Base-by-base conservation (phyloP, 2,329 filamentous ascomycete species). In the Biscogniauxia marginata region DNA sequence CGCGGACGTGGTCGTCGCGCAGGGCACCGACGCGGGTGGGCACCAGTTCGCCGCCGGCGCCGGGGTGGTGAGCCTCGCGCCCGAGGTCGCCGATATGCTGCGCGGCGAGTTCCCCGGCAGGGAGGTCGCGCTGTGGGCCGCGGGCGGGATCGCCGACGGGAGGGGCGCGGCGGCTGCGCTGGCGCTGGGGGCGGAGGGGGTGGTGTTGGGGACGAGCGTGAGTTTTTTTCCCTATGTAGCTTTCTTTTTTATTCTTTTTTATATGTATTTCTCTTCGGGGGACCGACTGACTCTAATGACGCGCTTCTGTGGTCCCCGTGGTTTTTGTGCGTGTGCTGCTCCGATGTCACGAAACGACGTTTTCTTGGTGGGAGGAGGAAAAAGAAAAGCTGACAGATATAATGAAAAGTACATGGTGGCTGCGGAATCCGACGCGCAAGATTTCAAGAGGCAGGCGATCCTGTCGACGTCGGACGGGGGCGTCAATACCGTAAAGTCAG, bases 11-110 rank as follows among this genome's bases (percentile, higher is more conserved):
- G 68, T 84, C 7, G 77, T 84, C 9, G 75, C 81, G 5, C 81
- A 84, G 66, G 80, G 80, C 7, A 69, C 70, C 2, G 81, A 83
- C 65, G 80, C 80, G 4, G 80, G 80, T 7, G 81, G 81, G 0
- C 81, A 83, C 59, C 80, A 81, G 39, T 75, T 78, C 25, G 74
- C 71, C 1, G 65, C 67, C 11, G 76, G 75, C 11, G 79, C 79
- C 0, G 70, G 78, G 3, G 54, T 83, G 8, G 64, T 82, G 0
- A 70, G 75, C 6, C 69, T 83, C 3, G 60, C 82, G 4, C 80
- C 80, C 0, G 80, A 83, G 66, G 71, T 81, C 2, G 56, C 62
- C 3, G 79, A 83, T 61, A 68, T 72, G 11, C 49, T 80, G 16
- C 47, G 50, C 3, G 34, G 58, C 4, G 65, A 68, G 50, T 69